phyloP scores from a whole-genome alignment of 1,284 basidiomycete genomes.

The Fomitopsis pinicola region DNA sequence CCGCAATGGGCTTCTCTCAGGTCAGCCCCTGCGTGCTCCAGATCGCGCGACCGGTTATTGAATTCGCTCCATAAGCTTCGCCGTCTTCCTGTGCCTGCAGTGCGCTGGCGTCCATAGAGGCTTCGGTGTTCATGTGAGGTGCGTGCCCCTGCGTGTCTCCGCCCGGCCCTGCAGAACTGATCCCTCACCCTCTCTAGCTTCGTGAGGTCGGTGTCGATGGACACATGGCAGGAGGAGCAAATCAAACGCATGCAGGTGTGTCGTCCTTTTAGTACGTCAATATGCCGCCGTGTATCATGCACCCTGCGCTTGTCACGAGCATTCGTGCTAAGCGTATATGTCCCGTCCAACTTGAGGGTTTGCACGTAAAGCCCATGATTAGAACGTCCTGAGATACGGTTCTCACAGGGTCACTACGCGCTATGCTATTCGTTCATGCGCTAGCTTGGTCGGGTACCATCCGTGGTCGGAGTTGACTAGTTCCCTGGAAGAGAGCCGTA shows the following conservation, averaged over 20 bases:
- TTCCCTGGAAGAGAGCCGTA: neutral
- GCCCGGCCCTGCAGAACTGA: neutral
- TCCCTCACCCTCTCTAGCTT: constrained; percentile 49
- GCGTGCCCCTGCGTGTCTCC: constrained; percentile 8
- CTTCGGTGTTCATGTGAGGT: constrained; percentile 86
- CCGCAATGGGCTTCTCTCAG: constrained; percentile 90
- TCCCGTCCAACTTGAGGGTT: neutral
- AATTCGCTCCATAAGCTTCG: constrained; percentile 48
- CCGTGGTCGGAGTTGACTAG: neutral
- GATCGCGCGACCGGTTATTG: constrained; percentile 15
- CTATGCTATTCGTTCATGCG: too few species aligned
- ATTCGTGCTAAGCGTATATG: neutral
- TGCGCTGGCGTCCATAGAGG: constrained; percentile 89
- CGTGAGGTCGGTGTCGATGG: constrained; percentile 92
- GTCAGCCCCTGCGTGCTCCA: constrained; percentile 30
- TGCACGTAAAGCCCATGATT: too few species aligned
- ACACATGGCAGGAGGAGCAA: constrained; percentile 92
- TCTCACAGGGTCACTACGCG: neutral
- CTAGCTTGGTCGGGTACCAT: too few species aligned
- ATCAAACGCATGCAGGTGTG: constrained; percentile 84
- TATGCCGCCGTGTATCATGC: neutral
- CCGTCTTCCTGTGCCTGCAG: constrained; percentile 86
- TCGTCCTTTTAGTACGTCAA: neutral
- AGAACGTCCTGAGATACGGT: neutral
- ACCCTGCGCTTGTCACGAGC: neutral